Evolutionary conservation across 164 flowering plant genomes (phyloP).

Genomic region (Akebia trifoliata): DNA sequence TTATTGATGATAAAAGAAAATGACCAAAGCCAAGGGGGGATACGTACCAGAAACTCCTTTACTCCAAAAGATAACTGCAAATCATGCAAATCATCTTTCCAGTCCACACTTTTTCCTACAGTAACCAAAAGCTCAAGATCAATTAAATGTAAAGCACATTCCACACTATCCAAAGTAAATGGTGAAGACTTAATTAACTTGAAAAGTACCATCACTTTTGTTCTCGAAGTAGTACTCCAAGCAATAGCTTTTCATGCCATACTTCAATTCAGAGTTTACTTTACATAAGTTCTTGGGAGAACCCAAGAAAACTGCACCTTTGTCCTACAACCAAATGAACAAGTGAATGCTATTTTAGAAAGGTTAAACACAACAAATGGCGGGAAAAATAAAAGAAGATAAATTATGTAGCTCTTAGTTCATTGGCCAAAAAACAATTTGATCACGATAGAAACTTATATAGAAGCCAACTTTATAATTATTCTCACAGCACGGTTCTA

Average conservation of each 20-base stretch:
- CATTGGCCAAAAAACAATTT: too few relatives aligned
- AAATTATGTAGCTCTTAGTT: too few relatives aligned
- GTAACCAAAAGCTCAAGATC: conserved; percentile 11
- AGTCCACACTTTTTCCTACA: conserved; percentile 51
- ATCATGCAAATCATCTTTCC: conserved; percentile 63
- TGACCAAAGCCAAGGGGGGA: conserved; percentile 1
- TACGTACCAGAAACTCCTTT: conserved; percentile 74
- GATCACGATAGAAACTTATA: too few relatives aligned
- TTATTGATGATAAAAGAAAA: not conserved
- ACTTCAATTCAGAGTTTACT: conserved; percentile 66
- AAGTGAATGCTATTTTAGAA: not conserved
- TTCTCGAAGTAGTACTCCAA: conserved; percentile 79
- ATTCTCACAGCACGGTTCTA: too few relatives aligned
- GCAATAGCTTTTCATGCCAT: conserved; percentile 59
- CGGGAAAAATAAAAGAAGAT: conserved; percentile 2
- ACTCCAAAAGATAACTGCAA: conserved; percentile 91
- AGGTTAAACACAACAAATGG: not conserved
- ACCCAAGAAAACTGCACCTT: conserved; percentile 60
- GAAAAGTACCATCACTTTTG: conserved; percentile 40
- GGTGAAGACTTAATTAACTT: conserved; percentile 4
- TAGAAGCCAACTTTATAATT: too few relatives aligned
- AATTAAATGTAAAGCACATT: conserved; percentile 4
- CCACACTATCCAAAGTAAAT: not conserved
- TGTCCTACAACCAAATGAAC: conserved; percentile 42
- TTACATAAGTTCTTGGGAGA: conserved; percentile 45